phyloP scores from a whole-genome alignment of 768 basidiomycete genomes.

The Leccinum rimulosum region DNA sequence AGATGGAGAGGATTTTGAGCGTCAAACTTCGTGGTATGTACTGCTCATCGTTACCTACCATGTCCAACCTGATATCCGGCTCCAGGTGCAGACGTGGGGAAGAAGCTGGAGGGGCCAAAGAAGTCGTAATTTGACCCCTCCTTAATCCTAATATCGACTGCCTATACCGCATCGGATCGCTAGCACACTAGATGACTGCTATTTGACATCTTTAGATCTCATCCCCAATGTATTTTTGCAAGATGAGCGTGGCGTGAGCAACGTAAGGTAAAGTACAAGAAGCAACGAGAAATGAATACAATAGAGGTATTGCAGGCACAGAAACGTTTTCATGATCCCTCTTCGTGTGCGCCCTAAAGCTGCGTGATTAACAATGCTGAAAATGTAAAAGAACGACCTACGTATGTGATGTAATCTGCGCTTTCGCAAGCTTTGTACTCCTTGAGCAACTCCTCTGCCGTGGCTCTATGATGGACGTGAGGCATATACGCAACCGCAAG shows the following conservation, averaged over 20 bases:
- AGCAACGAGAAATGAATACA: conserved; percentile 1
- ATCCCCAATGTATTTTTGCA: conserved; percentile 23
- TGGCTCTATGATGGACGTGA: conserved; percentile 51
- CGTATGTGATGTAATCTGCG: conserved; percentile 89
- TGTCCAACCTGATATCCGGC: conserved; percentile 2
- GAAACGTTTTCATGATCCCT: conserved; percentile 22
- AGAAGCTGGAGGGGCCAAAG: conserved; percentile 78
- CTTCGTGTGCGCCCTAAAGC: conserved; percentile 34
- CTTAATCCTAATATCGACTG: conserved; percentile 33
- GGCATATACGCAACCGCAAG: neutral
- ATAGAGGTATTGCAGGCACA: neutral
- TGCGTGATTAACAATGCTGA: neutral
- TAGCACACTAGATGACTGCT: conserved; percentile 15
- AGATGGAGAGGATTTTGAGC: conserved; percentile 82
- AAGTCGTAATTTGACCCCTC: conserved; percentile 56
- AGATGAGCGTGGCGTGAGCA: conserved; percentile 5
- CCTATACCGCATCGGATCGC: conserved; percentile 18
- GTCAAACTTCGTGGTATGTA: conserved; percentile 85
- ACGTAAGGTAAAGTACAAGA: conserved; percentile 4
- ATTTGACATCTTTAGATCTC: conserved; percentile 23
- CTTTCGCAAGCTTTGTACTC: conserved; percentile 98
- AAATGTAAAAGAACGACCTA: conserved; percentile 32
- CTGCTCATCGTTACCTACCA: neutral
- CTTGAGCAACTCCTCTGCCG: conserved; percentile 82
- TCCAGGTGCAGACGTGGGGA: conserved; percentile 77